Conservation (phyloP, 1,284 basidiomycete species). For the Fomitopsis palustris region DNA sequence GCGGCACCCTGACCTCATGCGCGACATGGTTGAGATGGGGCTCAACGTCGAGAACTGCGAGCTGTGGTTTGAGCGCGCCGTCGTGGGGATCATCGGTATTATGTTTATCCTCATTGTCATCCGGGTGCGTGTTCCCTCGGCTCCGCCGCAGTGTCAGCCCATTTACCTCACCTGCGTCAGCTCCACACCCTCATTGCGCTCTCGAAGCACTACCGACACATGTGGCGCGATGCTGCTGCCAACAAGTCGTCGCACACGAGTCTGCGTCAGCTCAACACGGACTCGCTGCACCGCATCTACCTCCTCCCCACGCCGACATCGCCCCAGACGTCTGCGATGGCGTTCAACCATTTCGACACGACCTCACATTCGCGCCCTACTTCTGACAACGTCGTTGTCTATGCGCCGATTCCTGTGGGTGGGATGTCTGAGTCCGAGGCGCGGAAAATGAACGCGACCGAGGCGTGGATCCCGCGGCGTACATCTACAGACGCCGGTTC, state of each 20-base stretch:
- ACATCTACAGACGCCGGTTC: slow-evolving; percentile 5
- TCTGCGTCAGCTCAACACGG: slow-evolving; percentile 25
- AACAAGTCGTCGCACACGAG: slow-evolving; percentile 19
- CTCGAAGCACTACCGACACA: slow-evolving; percentile 57
- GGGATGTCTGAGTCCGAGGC: slow-evolving; percentile 49
- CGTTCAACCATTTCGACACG: slow-evolving; percentile 10
- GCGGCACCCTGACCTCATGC: slow-evolving; percentile 67
- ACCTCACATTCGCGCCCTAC: slow-evolving; percentile 10
- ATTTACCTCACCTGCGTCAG: slow-evolving; percentile 30
- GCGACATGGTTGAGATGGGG: slow-evolving; percentile 66
- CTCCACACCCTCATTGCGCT: slow-evolving; percentile 71
- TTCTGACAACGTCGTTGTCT: slow-evolving; percentile 41
- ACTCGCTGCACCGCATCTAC: slow-evolving; percentile 48
- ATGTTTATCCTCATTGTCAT: slow-evolving; percentile 61
- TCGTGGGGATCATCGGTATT: slow-evolving; percentile 51
- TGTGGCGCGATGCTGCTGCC: slow-evolving; percentile 36
- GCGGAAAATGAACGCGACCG: slow-evolving; percentile 53
- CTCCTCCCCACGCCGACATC: slow-evolving; percentile 43
- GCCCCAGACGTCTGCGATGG: slow-evolving; percentile 9
- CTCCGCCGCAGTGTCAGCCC: neutral
- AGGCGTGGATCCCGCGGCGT: slow-evolving; percentile 54
- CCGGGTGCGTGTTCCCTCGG: slow-evolving; percentile 42
- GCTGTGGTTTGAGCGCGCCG: slow-evolving; percentile 66
- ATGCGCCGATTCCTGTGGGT: slow-evolving; percentile 61
- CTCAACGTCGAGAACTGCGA: slow-evolving; percentile 76